Percentiles rank a stretch among this genome's conserved stretches.
Conservation (phyloP, 2,329 filamentous ascomycete genomes). For the Fusarium brevicatenulatum region DNA sequence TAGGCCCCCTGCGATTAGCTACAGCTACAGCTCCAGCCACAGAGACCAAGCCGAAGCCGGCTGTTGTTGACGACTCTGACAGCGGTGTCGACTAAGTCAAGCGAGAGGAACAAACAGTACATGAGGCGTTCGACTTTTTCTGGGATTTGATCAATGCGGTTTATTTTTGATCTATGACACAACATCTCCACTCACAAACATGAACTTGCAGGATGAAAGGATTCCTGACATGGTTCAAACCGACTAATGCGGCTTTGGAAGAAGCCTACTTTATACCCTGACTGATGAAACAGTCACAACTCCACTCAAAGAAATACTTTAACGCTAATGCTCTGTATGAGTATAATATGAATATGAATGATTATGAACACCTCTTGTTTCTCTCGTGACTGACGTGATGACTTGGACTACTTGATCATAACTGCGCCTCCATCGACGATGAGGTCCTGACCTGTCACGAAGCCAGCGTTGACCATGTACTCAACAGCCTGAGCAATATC, state of each 20-base stretch:
- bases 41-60: conserved; percentile 7
- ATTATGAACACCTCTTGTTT: neutral
- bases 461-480: conserved; percentile 19
- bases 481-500: conserved; percentile 16
- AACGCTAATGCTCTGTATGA: conserved; percentile 19
- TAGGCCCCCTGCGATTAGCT: conserved; percentile 3
- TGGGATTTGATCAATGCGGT: neutral
- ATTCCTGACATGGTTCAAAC: neutral
- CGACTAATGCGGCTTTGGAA: conserved; percentile 20
- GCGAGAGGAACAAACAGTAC: conserved; percentile 4
- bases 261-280: conserved; percentile 25
- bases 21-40: conserved; percentile 8
- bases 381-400: neutral
- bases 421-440: conserved; percentile 14
- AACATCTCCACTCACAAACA: conserved; percentile 13
- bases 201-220: neutral
- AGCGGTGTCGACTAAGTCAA: conserved; percentile 14
- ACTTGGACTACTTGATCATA: neutral
- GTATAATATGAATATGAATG: conserved; percentile 26
- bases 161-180: conserved; percentile 9
- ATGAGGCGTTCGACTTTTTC: conserved; percentile 18
- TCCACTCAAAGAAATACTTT: conserved; percentile 15
- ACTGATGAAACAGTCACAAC: conserved; percentile 8
- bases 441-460: conserved; percentile 15
- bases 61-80: neutral